phyloP scores from a whole-genome alignment of 176 grass and related monocot genomes.

The Melocanna baccifera region DNA sequence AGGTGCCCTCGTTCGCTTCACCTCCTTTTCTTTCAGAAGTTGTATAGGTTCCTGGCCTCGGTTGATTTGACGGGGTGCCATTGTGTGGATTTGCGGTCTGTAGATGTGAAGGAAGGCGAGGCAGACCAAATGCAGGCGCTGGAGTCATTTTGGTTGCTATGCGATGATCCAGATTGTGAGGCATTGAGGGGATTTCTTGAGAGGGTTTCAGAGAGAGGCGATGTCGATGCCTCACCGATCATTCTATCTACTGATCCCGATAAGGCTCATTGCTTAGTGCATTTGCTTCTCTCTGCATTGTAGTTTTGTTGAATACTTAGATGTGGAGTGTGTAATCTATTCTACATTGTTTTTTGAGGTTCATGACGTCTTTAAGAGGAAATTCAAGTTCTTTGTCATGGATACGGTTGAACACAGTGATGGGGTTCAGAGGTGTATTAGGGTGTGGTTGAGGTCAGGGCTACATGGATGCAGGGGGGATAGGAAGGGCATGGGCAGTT shows the following conservation, averaged over 20 bases:
- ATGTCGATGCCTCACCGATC: constrained; percentile 49
- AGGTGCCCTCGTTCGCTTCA: constrained; percentile 72
- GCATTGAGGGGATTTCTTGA: constrained; percentile 56
- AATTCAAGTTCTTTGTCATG: constrained; percentile 85
- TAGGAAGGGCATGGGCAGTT: constrained; percentile 52
- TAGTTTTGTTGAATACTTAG: not conserved
- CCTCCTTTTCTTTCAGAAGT: constrained; percentile 50
- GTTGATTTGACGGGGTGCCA: not conserved
- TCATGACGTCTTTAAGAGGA: constrained; percentile 82
- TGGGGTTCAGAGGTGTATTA: constrained; percentile 62
- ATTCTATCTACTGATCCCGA: constrained; percentile 71
- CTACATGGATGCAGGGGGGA: constrained; percentile 69
- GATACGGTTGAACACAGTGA: constrained; percentile 78
- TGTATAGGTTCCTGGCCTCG: not conserved
- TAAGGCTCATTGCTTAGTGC: constrained; percentile 75
- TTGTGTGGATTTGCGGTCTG: constrained; percentile 46
- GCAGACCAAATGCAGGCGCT: constrained; percentile 40
- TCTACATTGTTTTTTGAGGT: constrained; percentile 46
- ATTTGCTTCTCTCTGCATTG: constrained; percentile 17
- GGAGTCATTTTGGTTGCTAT: too few species aligned
- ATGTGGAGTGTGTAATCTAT: not conserved
- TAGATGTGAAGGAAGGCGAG: constrained; percentile 34
- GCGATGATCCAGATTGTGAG: constrained; percentile 53
- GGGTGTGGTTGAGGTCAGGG: constrained; percentile 57
- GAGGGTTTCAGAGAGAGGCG: constrained; percentile 42